Conservation (phyloP, 129 eudicot species). For the Daucus carota region DNA sequence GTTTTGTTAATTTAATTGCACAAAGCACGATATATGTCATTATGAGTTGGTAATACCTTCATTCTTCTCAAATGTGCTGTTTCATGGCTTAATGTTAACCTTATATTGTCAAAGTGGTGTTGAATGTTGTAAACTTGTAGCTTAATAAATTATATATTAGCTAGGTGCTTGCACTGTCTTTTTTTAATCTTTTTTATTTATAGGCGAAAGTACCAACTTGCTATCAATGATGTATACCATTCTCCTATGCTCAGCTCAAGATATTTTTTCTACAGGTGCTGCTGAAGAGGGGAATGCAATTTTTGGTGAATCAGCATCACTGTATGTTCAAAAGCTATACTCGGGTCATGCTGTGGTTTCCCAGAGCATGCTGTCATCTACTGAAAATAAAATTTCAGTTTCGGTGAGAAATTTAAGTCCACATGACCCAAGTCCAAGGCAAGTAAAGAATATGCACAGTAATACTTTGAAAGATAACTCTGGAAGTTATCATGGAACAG, state of each 20-base stretch:
- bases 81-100: not conserved
- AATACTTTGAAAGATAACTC: slow-evolving; percentile 47
- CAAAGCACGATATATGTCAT: not conserved
- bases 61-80: not conserved
- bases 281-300: slow-evolving; percentile 79
- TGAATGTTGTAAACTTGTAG: not conserved
- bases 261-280: slow-evolving; percentile 48
- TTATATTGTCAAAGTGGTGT: not conserved
- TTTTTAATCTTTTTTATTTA: too few species aligned
- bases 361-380: slow-evolving; percentile 30
- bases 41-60: not conserved
- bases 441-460: slow-evolving; percentile 37
- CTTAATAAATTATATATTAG: not conserved
- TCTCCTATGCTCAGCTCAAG: not conserved
- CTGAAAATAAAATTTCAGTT: slow-evolving; percentile 44
- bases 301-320: slow-evolving; percentile 78
- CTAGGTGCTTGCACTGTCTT: not conserved
- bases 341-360: slow-evolving; percentile 38
- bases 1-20: not conserved
- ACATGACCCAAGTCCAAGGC: slow-evolving; percentile 74
- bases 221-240: not conserved
- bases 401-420: slow-evolving; percentile 32
- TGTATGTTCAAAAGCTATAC: slow-evolving; percentile 71
- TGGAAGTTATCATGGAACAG: slow-evolving; percentile 47
- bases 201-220: not conserved